Evolutionary conservation across 176 grass and related monocot genomes (phyloP).

Genomic region (Thinopyrum elongatum): DNA sequence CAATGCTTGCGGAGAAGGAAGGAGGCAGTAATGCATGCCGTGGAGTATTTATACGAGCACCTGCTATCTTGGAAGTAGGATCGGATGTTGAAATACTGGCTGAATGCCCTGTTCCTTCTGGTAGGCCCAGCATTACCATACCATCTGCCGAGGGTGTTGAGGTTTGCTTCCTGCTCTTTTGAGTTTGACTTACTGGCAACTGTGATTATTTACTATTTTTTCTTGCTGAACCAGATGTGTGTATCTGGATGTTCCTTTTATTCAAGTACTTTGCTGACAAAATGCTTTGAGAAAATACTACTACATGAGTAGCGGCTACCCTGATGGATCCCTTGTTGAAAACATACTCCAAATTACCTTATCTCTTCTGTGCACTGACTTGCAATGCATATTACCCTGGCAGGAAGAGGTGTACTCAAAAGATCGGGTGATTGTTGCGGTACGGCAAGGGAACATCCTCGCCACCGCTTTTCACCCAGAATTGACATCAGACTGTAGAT

Average conservation of each 20-base stretch:
- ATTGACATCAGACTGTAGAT: slow-evolving; percentile 89
- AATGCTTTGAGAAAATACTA: background rate
- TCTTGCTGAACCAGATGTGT: background rate
- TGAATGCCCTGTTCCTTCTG: slow-evolving; percentile 63
- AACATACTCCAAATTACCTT: background rate
- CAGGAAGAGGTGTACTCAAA: too few species aligned
- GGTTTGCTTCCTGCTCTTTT: slow-evolving; percentile 48
- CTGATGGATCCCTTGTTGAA: background rate
- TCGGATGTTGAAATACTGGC: slow-evolving; percentile 85
- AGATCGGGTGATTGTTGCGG: too few species aligned
- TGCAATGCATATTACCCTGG: too few species aligned
- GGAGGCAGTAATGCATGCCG: slow-evolving; percentile 67
- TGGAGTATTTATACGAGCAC: slow-evolving; percentile 95
- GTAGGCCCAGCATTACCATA: slow-evolving; percentile 43
- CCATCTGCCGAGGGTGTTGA: slow-evolving; percentile 37
- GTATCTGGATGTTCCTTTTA: background rate
- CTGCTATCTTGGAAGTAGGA: slow-evolving; percentile 90
- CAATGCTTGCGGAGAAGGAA: slow-evolving; percentile 76
- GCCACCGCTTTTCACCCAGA: slow-evolving; percentile 95
- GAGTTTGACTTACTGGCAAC: background rate
- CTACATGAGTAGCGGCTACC: background rate
- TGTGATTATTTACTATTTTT: background rate
- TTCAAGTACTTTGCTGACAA: background rate
- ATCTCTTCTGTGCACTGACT: slow-evolving; percentile 13
- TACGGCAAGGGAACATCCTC: slow-evolving; percentile 74